Evolutionary conservation across 2,329 filamentous ascomycete species (phyloP).

Genomic region (Plenodomus biglobosus): DNA sequence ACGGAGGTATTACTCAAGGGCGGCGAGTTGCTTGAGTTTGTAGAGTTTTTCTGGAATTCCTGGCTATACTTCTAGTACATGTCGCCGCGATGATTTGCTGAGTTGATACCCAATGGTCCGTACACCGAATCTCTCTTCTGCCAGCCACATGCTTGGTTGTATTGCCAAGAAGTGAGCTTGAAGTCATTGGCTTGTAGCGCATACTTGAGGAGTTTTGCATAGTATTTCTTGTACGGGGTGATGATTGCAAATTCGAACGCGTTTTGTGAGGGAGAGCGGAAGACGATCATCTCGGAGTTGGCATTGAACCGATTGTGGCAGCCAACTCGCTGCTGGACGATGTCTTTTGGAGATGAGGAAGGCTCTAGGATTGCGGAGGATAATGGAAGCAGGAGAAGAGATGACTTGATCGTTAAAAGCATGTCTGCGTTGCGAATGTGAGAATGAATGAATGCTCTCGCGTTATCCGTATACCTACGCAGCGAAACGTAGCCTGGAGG

Average conservation of each 20-base stretch:
- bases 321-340: neutral
- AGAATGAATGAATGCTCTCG: neutral
- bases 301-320: neutral
- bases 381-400: neutral
- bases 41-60: neutral
- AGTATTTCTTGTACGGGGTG: slow-evolving; percentile 7
- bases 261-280: neutral
- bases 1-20: neutral
- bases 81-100: slow-evolving; percentile 8
- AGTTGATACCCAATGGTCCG: neutral
- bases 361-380: neutral
- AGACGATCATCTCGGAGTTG: neutral
- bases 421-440: neutral
- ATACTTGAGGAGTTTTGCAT: slow-evolving; percentile 3
- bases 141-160: slow-evolving; percentile 5
- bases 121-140: slow-evolving; percentile 5
- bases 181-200: slow-evolving; percentile 2
- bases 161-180: neutral
- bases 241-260: slow-evolving; percentile 4
- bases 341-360: neutral
- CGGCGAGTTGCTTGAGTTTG: neutral
- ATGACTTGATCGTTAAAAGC: neutral
- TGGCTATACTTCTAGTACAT: slow-evolving; percentile 11
- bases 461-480: neutral
- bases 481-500: neutral